Conservation (phyloP, 495 filamentous ascomycete genomes). For the Tuber umbilicatum region DNA sequence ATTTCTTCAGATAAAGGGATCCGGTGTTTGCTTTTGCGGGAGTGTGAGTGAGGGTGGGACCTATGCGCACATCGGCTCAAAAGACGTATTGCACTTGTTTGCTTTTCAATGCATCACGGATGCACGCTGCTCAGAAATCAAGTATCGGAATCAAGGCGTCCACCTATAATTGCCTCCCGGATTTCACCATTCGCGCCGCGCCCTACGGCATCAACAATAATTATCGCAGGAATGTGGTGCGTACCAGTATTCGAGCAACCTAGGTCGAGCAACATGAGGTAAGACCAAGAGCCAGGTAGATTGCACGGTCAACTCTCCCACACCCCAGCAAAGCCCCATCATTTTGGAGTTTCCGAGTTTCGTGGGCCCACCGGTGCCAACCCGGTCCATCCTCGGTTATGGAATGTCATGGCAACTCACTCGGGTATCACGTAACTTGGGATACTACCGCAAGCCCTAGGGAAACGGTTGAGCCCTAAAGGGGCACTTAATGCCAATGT, state of each 20-base stretch:
- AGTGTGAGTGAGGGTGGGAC: background rate
- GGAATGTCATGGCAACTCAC: background rate
- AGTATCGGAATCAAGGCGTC: background rate
- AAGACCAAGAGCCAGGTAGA: background rate
- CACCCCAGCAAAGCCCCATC: background rate
- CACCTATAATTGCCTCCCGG: background rate
- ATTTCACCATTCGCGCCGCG: background rate
- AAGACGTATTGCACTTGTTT: background rate
- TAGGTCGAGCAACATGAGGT: background rate
- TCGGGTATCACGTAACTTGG: background rate
- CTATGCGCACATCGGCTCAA: background rate
- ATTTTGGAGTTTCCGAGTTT: background rate
- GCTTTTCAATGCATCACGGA: background rate
- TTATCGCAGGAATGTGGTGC: background rate
- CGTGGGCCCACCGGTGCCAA: background rate
- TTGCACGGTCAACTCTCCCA: background rate
- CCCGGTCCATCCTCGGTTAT: background rate
- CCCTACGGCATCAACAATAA: background rate
- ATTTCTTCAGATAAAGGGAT: background rate
- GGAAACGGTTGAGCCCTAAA: background rate
- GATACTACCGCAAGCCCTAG: background rate
- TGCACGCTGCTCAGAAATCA: background rate
- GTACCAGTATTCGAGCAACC: background rate
- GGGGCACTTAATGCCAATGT: background rate
- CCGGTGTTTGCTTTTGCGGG: background rate